These are phyloP conservation scores for Pestalotiopsis sp. DNA, from an alignment of 2,329 filamentous ascomycete genomes.

Conservation along the genomic window DNA sequence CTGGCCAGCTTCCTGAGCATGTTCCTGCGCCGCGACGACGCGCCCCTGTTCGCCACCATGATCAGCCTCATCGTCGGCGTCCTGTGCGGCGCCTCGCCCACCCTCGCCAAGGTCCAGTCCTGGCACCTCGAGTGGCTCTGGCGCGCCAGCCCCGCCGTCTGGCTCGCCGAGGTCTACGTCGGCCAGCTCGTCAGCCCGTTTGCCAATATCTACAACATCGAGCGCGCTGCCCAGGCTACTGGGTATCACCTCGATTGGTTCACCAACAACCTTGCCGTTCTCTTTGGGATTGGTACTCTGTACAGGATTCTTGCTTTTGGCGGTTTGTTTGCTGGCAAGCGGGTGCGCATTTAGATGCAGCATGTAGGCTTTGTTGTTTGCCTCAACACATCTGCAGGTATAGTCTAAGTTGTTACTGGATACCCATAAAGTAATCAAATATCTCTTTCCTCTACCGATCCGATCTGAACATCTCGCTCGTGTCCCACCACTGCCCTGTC, in stretches of 20 bases:
- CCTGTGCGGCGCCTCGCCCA: constrained; percentile 55
- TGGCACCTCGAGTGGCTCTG: constrained; percentile 62
- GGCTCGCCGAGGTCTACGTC: constrained; percentile 60
- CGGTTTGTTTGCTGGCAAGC: constrained; percentile 36
- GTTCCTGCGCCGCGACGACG: constrained; percentile 57
- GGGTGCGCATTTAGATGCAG: constrained; percentile 29
- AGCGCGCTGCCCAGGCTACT: constrained; percentile 42
- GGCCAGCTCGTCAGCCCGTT: constrained; percentile 52
- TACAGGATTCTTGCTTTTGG: constrained; percentile 49
- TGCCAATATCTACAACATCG: constrained; percentile 52
- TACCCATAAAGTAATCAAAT: neutral
- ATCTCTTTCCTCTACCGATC: no score
- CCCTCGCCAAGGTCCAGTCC: constrained; percentile 46
- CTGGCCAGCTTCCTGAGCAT: constrained; percentile 55
- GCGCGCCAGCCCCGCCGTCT: constrained; percentile 55
- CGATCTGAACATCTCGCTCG: no score
- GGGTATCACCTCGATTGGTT: constrained; percentile 50
- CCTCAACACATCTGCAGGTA: neutral
- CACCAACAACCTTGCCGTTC: constrained; percentile 45
- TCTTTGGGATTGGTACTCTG: constrained; percentile 44
- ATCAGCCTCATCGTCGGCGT: constrained; percentile 55
- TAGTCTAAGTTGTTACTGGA: neutral
- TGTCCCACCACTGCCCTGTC: no score
- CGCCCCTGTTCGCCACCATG: constrained; percentile 59
- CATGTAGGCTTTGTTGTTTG: neutral